Evolutionary conservation across 2,329 filamentous ascomycete species (phyloP).

Genomic region (Ophiostoma tasmaniense): DNA sequence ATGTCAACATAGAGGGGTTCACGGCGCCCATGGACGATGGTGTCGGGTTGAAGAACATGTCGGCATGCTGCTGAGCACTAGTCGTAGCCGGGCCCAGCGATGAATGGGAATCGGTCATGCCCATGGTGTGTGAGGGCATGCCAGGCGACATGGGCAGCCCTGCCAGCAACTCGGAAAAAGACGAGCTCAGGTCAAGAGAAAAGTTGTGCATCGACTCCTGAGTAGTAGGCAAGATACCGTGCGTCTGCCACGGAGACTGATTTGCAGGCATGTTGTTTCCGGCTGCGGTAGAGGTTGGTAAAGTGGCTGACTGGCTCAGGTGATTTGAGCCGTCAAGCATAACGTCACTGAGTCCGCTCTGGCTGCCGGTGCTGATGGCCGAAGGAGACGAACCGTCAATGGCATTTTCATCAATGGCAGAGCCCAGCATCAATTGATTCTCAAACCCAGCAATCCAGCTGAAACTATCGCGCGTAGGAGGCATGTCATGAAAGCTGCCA

Average conservation of each 20-base stretch:
- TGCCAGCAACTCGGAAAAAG: conserved; percentile 38
- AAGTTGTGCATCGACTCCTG: conserved; percentile 61
- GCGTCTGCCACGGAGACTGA: conserved; percentile 57
- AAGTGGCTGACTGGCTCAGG: conserved; percentile 36
- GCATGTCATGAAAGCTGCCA: conserved; percentile 25
- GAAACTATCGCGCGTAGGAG: conserved; percentile 56
- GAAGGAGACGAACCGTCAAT: conserved; percentile 93
- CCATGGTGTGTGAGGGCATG: conserved; percentile 50
- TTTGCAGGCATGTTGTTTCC: conserved; percentile 6
- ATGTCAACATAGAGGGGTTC: conserved; percentile 61
- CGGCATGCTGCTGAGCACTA: conserved; percentile 33
- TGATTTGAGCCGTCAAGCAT: conserved; percentile 78
- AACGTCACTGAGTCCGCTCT: conserved; percentile 82
- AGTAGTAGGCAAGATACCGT: conserved; percentile 50
- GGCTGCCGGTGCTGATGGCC: conserved; percentile 88
- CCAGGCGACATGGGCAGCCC: conserved; percentile 70
- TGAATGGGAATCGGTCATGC: neutral
- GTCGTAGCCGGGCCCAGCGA: neutral
- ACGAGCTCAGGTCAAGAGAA: conserved; percentile 63
- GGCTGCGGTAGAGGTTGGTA: conserved; percentile 38
- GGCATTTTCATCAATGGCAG: conserved; percentile 59
- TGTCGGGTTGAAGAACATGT: conserved; percentile 71
- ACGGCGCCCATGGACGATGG: conserved; percentile 65
- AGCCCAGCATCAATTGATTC: conserved; percentile 60
- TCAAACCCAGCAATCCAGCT: conserved; percentile 80